Base-by-base conservation (phyloP, 768 basidiomycete genomes). In the Boletus fagicola region DNA sequence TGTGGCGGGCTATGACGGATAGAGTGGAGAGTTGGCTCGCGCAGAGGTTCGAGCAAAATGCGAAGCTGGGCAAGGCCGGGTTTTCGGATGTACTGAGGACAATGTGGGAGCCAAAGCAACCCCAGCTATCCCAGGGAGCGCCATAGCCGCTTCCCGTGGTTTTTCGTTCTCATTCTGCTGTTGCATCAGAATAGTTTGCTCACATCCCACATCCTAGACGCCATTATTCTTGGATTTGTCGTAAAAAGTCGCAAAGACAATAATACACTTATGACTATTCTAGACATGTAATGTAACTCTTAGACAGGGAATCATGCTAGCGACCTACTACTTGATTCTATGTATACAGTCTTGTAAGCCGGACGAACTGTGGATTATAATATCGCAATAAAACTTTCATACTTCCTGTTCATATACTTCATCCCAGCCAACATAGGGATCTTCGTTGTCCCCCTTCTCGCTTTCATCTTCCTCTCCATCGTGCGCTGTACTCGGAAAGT, bases 41-140 rank as follows among this genome's bases (percentile, higher is more conserved):
- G 26, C 86, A 94, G 73, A 82, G 94, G 56, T 97, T 98, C 64
- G 88, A 91, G 72, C 87, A 92, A 70, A 98, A 98, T 68, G 95
- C 95, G 3, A 89, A 88, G 49, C 75, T 89, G 35, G 95, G 95
- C 52, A 92, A 94, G 72, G 75, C 87, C 51, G 95, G 88, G 24
- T 95, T 98, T 73, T 90, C 92, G 44, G 90, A 93, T 67, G 94
- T 98, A 31, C 73, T 97, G 61, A 78, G 87, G 65, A 81, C 81
- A 59, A 71, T 95, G 69, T 86, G 87, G 85, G 89, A 92, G 64
- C 78, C 86, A 67, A 81, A 87, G 60, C 83, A 89, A 64, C 69
- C 74, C 42, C 76, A 75, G 61, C 53, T 68, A 28, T 69, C 71
- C n/a, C 68, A 62, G 16, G 66, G 65, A 53, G 59, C 71, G 46